Evolutionary conservation across 306 rosid genomes (phyloP).

Genomic region (Corylus americana): DNA sequence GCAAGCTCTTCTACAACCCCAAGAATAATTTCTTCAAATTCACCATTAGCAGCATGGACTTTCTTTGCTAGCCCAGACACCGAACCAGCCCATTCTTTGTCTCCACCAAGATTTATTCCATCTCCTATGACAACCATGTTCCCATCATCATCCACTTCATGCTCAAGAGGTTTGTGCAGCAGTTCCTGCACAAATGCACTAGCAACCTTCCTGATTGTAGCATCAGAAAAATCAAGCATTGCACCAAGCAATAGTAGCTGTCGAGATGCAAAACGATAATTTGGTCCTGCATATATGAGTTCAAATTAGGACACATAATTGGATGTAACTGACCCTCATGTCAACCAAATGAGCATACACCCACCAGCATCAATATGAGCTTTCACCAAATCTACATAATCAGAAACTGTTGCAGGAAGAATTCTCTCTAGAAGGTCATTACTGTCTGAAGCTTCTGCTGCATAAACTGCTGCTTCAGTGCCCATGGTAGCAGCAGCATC

Average conservation of each 20-base stretch:
- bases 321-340: constrained; percentile 8
- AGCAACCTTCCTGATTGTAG: constrained; percentile 75
- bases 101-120: constrained; percentile 93
- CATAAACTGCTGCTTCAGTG: constrained; percentile 93
- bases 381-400: constrained; percentile 74
- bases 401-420: constrained; percentile 78
- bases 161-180: constrained; percentile 77
- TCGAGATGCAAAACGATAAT: constrained; percentile 73
- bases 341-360: constrained; percentile 29
- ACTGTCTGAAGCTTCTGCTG: constrained; percentile 86
- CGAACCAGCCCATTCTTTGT: constrained; percentile 87
- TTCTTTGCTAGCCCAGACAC: constrained; percentile 67
- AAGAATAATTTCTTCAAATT: constrained; percentile 79
- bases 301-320: constrained; percentile 16
- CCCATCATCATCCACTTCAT: constrained; percentile 79
- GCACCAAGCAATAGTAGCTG: constrained; percentile 89
- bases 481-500: constrained; percentile 95
- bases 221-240: constrained; percentile 88
- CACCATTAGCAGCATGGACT: constrained; percentile 85
- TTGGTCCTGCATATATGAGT: constrained; percentile 54
- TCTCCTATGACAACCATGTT: constrained; percentile 83
- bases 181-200: constrained; percentile 77
- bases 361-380: constrained; percentile 81
- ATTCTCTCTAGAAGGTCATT: constrained; percentile 86
- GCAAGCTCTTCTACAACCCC: constrained; percentile 69